Evolutionary conservation across 331 rosid species (phyloP).

Genomic region (Malus hybrid): DNA sequence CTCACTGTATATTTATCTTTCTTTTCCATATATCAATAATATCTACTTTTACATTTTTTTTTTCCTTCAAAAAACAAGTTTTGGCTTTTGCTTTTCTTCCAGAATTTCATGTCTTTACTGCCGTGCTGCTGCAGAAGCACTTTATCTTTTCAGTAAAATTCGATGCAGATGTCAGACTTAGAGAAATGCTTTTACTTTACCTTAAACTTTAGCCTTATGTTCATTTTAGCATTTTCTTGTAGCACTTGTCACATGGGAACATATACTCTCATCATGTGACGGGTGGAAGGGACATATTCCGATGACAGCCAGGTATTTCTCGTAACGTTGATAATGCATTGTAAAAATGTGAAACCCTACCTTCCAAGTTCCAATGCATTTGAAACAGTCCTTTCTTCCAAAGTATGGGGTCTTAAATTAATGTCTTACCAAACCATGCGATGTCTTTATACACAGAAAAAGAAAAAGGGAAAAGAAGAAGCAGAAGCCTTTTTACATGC

Average conservation of each 20-base stretch:
- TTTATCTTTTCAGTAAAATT: constrained; percentile 13
- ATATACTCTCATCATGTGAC: not conserved
- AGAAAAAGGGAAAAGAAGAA: not conserved
- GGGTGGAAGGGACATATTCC: too few species aligned
- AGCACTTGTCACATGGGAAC: not conserved
- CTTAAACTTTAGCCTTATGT: not conserved
- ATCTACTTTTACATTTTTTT: not conserved
- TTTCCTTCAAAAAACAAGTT: not conserved
- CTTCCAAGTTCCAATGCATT: not conserved
- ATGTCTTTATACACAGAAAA: not conserved
- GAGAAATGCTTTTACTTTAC: constrained; percentile 12
- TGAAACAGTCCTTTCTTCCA: not conserved
- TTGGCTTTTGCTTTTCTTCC: constrained; percentile 19
- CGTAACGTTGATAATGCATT: not conserved
- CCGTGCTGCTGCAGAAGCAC: constrained; percentile 8
- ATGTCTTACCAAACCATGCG: not conserved
- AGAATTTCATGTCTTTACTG: not conserved
- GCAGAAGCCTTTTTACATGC: constrained; percentile 9
- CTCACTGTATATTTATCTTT: constrained; percentile 18
- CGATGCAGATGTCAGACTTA: not conserved
- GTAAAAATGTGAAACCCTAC: not conserved
- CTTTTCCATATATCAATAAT: constrained; percentile 16
- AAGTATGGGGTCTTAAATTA: not conserved
- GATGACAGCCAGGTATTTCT: too few species aligned
- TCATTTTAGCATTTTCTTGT: not conserved